Base-by-base conservation (phyloP, 129 eudicot genomes). In the Saussurea involucrata region DNA sequence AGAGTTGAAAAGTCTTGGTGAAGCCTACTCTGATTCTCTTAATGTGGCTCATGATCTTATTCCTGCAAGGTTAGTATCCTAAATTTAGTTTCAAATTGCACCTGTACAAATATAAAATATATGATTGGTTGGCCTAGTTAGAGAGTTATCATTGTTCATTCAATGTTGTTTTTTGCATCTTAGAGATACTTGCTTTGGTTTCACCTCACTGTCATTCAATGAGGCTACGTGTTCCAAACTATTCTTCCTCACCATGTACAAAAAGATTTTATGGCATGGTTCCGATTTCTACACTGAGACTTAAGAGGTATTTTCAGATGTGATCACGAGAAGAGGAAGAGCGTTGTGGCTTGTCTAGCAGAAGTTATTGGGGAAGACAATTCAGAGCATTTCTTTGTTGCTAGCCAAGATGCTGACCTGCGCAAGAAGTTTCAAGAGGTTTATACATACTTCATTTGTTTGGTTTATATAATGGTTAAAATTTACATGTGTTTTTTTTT, bases 371-470 rank as follows among this genome's bases (percentile, higher is more conserved):
- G 95, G 22, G 95, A 85, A 34, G 87, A 84, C 0, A 93, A 93
- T 81, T 75, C 87, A 0, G 99, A 95, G 83, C 99, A 95, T 80
- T 95, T 95, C 82, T 95, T 92, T 86, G 96, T 95, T 74, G 97
- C 91, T 58, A 86, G 91, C 15, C 99, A 95, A 81, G 99, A 95
- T 74, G 90, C 82, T 37, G 97, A 92, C 58, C 64, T 92, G 80
- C 88, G 99, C 82, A 86, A 79, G 86, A 83, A 86, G 83, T 84
- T 89, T 25, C 94, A 85, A 34, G 90, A 95, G 99, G 99, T 95
- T 75, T n/a, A 66, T 66, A 68, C 46, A 0, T 40, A 1, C 82
- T 36, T 68, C 22, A 31, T 29, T n/a, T 63, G 8, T 8, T 34
- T n/a, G 24, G 74, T 76, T 53, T 60, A 1, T 71, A 46, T 11